Conservation (phyloP, 192 early-diverging fungal species). For the Phycomyces blakesleeanus region DNA sequence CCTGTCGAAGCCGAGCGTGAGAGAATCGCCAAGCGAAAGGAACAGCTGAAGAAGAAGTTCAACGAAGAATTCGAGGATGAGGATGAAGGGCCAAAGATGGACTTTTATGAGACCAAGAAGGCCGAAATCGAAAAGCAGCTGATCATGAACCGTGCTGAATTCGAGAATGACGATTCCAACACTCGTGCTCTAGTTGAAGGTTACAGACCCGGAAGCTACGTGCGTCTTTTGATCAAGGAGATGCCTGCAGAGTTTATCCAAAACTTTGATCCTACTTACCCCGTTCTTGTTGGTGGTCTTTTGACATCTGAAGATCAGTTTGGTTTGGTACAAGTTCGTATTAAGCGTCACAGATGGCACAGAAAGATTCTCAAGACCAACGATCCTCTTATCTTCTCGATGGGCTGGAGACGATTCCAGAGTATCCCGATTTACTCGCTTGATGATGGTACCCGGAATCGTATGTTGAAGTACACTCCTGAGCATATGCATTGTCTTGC, state of each 20-base stretch:
- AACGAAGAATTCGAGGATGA: conserved; percentile 86
- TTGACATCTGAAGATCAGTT: conserved; percentile 87
- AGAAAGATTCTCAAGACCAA: conserved; percentile 94
- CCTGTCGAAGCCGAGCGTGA: conserved; percentile 57
- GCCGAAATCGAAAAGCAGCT: conserved; percentile 83
- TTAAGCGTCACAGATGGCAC: conserved; percentile 98
- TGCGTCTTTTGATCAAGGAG: conserved; percentile 83
- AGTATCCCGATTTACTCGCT: conserved; percentile 92
- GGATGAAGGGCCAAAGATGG: conserved; percentile 54
- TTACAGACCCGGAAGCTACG: conserved; percentile 89
- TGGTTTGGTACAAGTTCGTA: conserved; percentile 92
- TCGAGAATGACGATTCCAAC: conserved; percentile 75
- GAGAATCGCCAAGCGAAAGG: conserved; percentile 77
- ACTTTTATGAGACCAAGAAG: conserved; percentile 89
- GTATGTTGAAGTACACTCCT: conserved; percentile 99
- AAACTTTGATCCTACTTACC: conserved; percentile 84
- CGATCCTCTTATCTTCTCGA: conserved; percentile 94
- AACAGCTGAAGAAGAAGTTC: conserved; percentile 90
- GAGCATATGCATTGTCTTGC: conserved; percentile 99
- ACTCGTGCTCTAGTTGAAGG: conserved; percentile 84
- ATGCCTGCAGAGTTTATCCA: conserved; percentile 96
- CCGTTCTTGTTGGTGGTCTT: conserved; percentile 90
- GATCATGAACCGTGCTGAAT: conserved; percentile 80
- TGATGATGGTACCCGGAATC: conserved; percentile 87
- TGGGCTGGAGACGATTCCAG: conserved; percentile 99